Evolutionary conservation across 176 grass and related monocot genomes (phyloP).

Genomic region (Bromus sterilis): DNA sequence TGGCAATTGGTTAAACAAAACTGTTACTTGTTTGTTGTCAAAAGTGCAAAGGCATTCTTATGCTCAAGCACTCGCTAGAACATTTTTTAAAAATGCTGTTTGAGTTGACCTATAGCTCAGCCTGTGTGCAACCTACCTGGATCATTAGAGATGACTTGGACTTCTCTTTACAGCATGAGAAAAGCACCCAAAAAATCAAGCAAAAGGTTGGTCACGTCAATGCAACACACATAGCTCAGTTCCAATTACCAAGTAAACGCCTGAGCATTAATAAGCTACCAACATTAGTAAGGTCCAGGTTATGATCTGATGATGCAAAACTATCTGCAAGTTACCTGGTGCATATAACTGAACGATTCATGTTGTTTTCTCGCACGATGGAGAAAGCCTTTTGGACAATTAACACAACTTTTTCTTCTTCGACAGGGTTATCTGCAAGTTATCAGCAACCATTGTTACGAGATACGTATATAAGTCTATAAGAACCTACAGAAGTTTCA

Average conservation of each 20-base stretch:
- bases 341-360: constrained; percentile 75
- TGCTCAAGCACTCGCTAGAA: background rate
- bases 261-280: background rate
- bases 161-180: background rate
- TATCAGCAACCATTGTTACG: background rate
- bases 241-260: background rate
- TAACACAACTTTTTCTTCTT: constrained; percentile 79
- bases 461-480: too few relatives aligned
- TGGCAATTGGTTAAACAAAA: background rate
- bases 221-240: constrained; percentile 4
- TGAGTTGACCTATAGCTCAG: background rate
- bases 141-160: background rate
- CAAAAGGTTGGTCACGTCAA: background rate
- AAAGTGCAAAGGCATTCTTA: background rate
- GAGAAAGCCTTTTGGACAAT: constrained; percentile 71
- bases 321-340: constrained; percentile 56
- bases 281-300: constrained; percentile 1
- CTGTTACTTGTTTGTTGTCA: background rate
- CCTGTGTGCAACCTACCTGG: background rate
- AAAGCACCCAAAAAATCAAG: background rate
- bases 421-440: constrained; percentile 53
- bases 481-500: background rate
- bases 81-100: background rate
- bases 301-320: background rate
- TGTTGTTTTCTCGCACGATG: constrained; percentile 73